Evolutionary conservation across 352 stramenopile genomes (phyloP).

Genomic region (Globisporangium emineosum): DNA sequence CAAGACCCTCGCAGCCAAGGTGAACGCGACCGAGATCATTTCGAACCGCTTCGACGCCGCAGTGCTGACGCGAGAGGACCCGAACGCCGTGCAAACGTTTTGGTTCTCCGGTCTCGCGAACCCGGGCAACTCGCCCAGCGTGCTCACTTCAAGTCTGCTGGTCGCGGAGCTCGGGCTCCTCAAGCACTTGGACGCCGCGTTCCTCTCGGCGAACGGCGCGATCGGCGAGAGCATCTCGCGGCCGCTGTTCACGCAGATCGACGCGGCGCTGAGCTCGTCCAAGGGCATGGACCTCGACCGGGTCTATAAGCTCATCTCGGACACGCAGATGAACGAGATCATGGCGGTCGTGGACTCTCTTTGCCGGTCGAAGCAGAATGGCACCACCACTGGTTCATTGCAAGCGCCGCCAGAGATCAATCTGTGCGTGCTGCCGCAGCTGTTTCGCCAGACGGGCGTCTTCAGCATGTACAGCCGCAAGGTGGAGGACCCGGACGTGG

Average conservation of each 20-base stretch:
- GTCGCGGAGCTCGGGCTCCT: not conserved
- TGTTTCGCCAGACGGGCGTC: not conserved
- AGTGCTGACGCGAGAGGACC: not conserved
- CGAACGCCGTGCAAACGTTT: slow-evolving; percentile 1
- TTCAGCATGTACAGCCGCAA: slow-evolving; percentile 7
- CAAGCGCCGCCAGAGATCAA: not conserved
- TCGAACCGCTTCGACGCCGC: not conserved
- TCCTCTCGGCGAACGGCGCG: not conserved
- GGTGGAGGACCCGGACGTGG: not conserved
- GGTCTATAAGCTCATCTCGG: slow-evolving; percentile 1
- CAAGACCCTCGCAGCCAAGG: not conserved
- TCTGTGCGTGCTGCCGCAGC: slow-evolving; percentile 1
- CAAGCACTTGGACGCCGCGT: not conserved
- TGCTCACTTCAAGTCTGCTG: not conserved
- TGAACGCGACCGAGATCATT: slow-evolving; percentile 3
- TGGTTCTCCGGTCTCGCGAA: slow-evolving; percentile 1
- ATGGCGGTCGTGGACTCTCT: slow-evolving; percentile 2
- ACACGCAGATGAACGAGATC: not conserved
- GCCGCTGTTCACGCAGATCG: not conserved
- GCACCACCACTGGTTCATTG: no score
- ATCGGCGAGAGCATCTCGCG: not conserved
- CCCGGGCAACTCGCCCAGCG: not conserved
- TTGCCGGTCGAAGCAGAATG: not conserved
- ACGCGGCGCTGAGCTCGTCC: not conserved
- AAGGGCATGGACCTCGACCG: slow-evolving; percentile 6